These are phyloP conservation scores for Ordospora colligata DNA, from an alignment of 371 early-diverging fungal genomes.

Conservation along the genomic window DNA sequence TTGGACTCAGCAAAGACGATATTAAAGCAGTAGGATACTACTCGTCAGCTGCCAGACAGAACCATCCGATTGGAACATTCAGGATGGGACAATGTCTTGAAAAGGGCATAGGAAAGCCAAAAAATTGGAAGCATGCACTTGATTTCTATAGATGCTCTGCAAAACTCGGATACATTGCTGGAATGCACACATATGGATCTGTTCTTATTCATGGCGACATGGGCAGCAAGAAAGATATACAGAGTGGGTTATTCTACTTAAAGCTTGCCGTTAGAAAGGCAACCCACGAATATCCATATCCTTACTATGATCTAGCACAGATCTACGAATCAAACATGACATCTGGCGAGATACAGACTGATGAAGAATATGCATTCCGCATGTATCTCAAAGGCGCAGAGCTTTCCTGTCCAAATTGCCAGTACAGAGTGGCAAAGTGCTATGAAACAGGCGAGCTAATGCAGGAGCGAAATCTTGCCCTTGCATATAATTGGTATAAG, in stretches of 20 bases:
- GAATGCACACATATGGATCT: constrained; percentile 59
- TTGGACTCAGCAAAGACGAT: constrained; percentile 19
- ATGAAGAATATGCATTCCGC: constrained; percentile 54
- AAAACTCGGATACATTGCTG: constrained; percentile 57
- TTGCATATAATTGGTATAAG: constrained; percentile 49
- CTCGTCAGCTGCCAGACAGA: constrained; percentile 49
- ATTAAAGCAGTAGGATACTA: constrained; percentile 55
- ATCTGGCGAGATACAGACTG: constrained; percentile 33
- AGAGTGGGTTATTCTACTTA: constrained; percentile 58
- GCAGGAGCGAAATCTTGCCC: constrained; percentile 13
- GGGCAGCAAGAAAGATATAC: constrained; percentile 40
- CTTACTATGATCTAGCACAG: constrained; percentile 58
- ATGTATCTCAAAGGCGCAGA: constrained; percentile 54
- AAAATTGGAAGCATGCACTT: constrained; percentile 43
- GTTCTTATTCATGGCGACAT: constrained; percentile 56
- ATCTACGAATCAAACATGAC: constrained; percentile 51
- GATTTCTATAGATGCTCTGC: constrained; percentile 59
- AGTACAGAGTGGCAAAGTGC: constrained; percentile 46
- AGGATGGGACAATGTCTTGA: constrained; percentile 57
- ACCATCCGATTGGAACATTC: constrained; percentile 55
- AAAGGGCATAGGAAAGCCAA: constrained; percentile 42
- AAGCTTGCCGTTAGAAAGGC: constrained; percentile 56
- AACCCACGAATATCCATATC: constrained; percentile 53
- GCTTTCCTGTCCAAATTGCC: constrained; percentile 56
- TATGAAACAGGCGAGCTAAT: constrained; percentile 56